A percentile compares a stretch with the other conserved stretches of the same genome.
These are phyloP conservation scores for Heliosperma pusillum DNA, from an alignment of 148 eudicot genomes.

Conservation along the genomic window DNA sequence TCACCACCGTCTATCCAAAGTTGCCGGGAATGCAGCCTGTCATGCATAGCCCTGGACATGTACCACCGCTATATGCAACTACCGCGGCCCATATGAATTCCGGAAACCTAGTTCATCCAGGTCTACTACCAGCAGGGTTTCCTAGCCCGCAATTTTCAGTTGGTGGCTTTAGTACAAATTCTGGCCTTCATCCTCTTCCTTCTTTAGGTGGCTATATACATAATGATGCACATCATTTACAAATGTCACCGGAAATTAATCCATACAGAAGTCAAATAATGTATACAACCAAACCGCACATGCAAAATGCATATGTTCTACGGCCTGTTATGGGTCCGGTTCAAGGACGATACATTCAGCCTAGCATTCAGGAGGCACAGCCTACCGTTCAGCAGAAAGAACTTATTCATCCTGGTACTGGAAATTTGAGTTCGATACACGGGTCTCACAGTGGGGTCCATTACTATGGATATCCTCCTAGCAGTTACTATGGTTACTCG, in stretches of 20 bases:
- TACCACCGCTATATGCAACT: constrained; percentile 31
- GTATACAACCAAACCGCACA: constrained; percentile 20
- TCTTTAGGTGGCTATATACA: constrained; percentile 24
- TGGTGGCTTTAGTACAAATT: constrained; percentile 15
- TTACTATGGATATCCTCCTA: constrained; percentile 27
- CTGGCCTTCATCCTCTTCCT: constrained; percentile 24
- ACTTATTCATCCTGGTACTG: no score
- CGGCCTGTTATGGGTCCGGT: constrained; percentile 25
- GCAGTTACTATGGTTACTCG: constrained; percentile 25
- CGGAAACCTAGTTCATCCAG: constrained; percentile 23
- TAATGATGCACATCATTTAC: constrained; percentile 19
- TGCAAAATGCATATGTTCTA: constrained; percentile 13
- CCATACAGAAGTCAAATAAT: constrained; percentile 28
- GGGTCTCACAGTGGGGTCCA: constrained; percentile 1
- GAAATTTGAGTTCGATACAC: constrained; percentile 10
- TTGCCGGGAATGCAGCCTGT: constrained; percentile 15
- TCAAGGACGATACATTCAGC: constrained; percentile 35
- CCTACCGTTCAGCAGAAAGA: constrained; percentile 17
- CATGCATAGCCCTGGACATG: constrained; percentile 22
- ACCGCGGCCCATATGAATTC: constrained; percentile 26
- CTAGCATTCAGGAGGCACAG: constrained; percentile 8
- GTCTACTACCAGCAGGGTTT: constrained; percentile 21
- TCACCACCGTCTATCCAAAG: constrained; percentile 17
- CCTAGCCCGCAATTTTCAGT: constrained; percentile 22
- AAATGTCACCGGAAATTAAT: constrained; percentile 13